Evolutionary conservation across 352 stramenopile species (phyloP).

Genomic region (Globisporangium takayamanum): DNA sequence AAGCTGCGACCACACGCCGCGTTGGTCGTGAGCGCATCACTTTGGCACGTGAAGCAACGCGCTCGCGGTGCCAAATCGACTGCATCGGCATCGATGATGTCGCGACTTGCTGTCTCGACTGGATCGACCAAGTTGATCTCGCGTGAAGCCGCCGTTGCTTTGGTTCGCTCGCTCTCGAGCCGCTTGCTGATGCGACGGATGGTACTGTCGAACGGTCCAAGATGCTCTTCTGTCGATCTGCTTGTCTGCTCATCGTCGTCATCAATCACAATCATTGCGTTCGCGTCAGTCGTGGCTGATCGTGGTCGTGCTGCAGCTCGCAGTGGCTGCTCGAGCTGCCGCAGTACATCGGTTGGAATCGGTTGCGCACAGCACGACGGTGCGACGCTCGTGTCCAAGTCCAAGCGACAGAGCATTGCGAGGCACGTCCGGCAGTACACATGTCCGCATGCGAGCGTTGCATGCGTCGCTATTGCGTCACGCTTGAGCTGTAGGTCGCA

Average conservation of each 20-base stretch:
- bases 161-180: neutral
- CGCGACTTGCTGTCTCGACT: neutral
- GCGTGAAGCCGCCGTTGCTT: neutral
- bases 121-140: slow-evolving; percentile 9
- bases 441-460: slow-evolving; percentile 19
- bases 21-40: neutral
- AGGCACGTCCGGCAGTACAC: neutral
- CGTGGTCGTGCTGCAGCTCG: too few species aligned
- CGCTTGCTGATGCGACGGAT: neutral
- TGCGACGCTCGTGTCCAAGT: neutral
- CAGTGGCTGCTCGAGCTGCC: neutral
- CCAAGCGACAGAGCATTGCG: neutral
- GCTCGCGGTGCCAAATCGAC: neutral
- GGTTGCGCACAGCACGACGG: neutral
- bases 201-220: neutral
- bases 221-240: neutral
- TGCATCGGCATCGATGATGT: neutral
- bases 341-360: neutral
- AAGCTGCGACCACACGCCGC: slow-evolving; percentile 20
- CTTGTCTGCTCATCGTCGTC: slow-evolving; percentile 1
- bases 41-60: slow-evolving; percentile 5
- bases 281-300: neutral
- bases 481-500: slow-evolving; percentile 5
- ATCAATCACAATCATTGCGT: slow-evolving; percentile 6
- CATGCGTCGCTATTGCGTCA: neutral